These are phyloP conservation scores for Saccharomycopsis hybrid DNA, from an alignment of 1,139 yeast species.

Conservation along the genomic window DNA sequence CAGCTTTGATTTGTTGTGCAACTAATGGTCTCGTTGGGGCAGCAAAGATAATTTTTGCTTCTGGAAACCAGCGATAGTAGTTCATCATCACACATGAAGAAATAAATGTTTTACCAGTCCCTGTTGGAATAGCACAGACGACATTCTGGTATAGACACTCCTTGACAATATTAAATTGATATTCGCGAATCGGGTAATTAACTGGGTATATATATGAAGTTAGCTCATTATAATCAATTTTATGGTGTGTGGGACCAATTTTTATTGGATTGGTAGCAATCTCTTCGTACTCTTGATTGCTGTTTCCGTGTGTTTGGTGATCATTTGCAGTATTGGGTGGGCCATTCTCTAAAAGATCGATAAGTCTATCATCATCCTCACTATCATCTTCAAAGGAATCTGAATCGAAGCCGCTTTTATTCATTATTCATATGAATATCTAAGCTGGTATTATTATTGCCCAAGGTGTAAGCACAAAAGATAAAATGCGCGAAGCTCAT, in stretches of 20 bases:
- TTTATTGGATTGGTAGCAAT: constrained; percentile 4
- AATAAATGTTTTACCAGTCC: constrained; percentile 93
- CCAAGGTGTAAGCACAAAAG: too few species aligned
- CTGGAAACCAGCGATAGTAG: constrained; percentile 74
- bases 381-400: constrained; percentile 18
- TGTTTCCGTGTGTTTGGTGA: neutral
- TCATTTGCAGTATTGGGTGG: neutral
- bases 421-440: too few species aligned
- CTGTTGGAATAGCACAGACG: constrained; percentile 92
- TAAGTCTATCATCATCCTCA: constrained; percentile 8
- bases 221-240: constrained; percentile 35
- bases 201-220: constrained; percentile 72
- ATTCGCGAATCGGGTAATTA: constrained; percentile 76
- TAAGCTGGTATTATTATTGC: too few species aligned
- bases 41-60: constrained; percentile 78
- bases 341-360: neutral
- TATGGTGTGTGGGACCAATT: constrained; percentile 44
- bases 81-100: constrained; percentile 93
- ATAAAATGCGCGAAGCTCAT: too few species aligned
- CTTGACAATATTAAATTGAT: constrained; percentile 75
- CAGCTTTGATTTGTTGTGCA: constrained; percentile 96
- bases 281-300: constrained; percentile 13
- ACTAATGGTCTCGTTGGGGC: constrained; percentile 97
- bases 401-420: constrained; percentile 14
- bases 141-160: constrained; percentile 68